Evolutionary conservation across 306 rosid genomes (phyloP).

Genomic region (Quercus ilex): DNA sequence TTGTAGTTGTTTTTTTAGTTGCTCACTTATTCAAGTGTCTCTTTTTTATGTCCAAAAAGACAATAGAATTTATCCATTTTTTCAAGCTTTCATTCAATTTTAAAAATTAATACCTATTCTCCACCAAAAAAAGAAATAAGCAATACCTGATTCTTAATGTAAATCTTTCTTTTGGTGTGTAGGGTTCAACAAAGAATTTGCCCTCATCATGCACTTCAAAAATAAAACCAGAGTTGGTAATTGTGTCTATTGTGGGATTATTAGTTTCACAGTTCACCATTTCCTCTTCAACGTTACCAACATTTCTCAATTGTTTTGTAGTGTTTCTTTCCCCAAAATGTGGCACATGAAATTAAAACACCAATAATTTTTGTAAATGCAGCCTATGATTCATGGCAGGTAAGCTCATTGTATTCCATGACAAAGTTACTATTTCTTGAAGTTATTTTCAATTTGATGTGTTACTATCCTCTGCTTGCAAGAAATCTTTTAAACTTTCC

Average conservation of each 20-base stretch:
- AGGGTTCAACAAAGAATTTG: conserved; percentile 79
- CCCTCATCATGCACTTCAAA: conserved; percentile 78
- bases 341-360: conserved; percentile 55
- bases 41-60: not conserved
- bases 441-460: not conserved
- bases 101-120: not conserved
- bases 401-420: conserved; percentile 31
- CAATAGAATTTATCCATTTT: not conserved
- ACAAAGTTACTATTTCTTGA: conserved; percentile 2
- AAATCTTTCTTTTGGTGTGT: not conserved
- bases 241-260: conserved; percentile 14
- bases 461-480: not conserved
- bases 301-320: conserved; percentile 30
- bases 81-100: conserved; percentile 17
- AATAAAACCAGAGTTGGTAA: conserved; percentile 69
- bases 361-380: conserved; percentile 81
- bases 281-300: conserved; percentile 17
- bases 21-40: not conserved
- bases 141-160: conserved; percentile 1
- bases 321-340: conserved; percentile 94
- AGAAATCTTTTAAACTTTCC: not conserved
- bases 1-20: not conserved
- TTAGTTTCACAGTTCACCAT: conserved; percentile 1
- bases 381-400: conserved; percentile 99
- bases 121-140: not conserved